These are phyloP conservation scores for Podila clonocystis DNA, from an alignment of 192 early-diverging fungal genomes.

Conservation along the genomic window DNA sequence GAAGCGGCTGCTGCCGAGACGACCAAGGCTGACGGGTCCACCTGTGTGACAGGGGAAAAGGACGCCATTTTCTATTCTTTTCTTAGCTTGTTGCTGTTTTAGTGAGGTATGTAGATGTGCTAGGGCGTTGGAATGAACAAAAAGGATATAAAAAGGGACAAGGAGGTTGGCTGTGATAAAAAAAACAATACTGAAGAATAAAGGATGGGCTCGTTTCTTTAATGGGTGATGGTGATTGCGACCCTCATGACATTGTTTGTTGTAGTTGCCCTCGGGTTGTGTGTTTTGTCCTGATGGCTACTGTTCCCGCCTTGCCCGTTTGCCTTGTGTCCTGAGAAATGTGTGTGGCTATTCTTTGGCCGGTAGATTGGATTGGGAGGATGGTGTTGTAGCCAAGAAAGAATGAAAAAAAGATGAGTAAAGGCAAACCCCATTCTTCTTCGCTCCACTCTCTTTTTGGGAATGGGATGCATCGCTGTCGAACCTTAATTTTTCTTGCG, in stretches of 20 bases:
- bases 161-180: not conserved
- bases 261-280: too few species aligned
- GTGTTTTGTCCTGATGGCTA: too few species aligned
- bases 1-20: slow-evolving; percentile 6
- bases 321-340: too few species aligned
- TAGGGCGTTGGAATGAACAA: not conserved
- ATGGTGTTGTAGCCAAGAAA: too few species aligned
- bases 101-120: not conserved
- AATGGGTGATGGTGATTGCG: not conserved
- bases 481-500: too few species aligned
- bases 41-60: slow-evolving; percentile 46
- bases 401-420: too few species aligned
- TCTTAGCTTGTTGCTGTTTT: not conserved
- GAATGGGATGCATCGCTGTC: too few species aligned
- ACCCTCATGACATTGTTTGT: not conserved
- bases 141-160: not conserved
- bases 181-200: not conserved
- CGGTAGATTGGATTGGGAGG: too few species aligned
- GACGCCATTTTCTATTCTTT: not conserved
- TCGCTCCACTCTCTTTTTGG: too few species aligned
- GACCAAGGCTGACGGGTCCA: not conserved
- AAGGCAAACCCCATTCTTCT: too few species aligned
- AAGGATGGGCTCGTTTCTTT: not conserved
- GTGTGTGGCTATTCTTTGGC: too few species aligned
- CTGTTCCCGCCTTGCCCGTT: too few species aligned